Evolutionary conservation across 1,284 basidiomycete genomes (phyloP).

Genomic region (Farysia itapuensis): DNA sequence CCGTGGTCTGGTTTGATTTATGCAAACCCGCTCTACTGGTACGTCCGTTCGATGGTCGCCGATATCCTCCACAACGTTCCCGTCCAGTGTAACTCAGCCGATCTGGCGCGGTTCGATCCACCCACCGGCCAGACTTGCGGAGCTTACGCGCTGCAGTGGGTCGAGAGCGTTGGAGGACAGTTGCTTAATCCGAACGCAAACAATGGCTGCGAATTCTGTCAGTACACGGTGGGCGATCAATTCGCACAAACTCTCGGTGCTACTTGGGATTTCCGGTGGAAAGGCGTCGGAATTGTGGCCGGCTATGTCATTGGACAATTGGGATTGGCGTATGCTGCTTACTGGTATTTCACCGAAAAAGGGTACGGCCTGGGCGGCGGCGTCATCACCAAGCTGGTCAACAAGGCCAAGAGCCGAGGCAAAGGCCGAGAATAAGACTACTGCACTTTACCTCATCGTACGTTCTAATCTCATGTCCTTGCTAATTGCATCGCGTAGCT

Average conservation of each 20-base stretch:
- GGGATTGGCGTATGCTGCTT: constrained; percentile 20
- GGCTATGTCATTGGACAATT: constrained; percentile 37
- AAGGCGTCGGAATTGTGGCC: constrained; percentile 35
- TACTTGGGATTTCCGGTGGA: constrained; percentile 44
- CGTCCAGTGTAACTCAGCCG: constrained; percentile 40
- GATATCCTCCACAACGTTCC: constrained; percentile 42
- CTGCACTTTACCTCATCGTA: no score
- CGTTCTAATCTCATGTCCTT: no score
- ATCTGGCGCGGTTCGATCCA: constrained; percentile 43
- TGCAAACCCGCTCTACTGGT: constrained; percentile 49
- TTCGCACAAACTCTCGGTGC: constrained; percentile 31
- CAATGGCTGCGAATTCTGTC: constrained; percentile 35
- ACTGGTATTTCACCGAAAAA: constrained; percentile 43
- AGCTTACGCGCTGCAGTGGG: constrained; percentile 43
- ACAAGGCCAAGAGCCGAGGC: constrained; percentile 8
- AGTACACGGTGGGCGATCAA: constrained; percentile 37
- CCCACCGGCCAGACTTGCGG: constrained; percentile 41
- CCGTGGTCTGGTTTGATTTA: constrained; percentile 49
- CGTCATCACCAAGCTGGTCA: constrained; percentile 4
- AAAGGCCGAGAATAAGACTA: constrained; percentile 15
- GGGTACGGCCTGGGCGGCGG: constrained; percentile 29
- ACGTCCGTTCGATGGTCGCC: constrained; percentile 47
- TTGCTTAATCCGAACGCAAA: constrained; percentile 28
- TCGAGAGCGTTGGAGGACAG: constrained; percentile 20
- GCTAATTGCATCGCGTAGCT: no score